Conservation (phyloP, 225 moss, liverwort and hornwort genomes). For the Physcomitrium patens region DNA sequence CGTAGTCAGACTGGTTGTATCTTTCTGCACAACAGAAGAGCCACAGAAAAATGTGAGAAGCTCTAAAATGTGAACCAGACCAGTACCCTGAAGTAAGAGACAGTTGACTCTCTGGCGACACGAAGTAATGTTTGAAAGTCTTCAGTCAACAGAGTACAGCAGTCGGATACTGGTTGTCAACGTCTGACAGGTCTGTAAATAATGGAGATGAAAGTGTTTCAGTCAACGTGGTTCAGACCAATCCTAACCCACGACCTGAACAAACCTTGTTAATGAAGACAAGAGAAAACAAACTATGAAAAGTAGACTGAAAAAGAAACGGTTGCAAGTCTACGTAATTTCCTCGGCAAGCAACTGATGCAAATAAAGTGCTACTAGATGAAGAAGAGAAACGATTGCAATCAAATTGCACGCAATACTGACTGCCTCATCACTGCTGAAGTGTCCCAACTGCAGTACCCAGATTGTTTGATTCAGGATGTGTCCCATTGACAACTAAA, state of each 20-base stretch:
- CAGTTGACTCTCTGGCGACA: not conserved
- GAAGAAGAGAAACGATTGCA: not conserved
- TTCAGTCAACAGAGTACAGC: too few relatives aligned
- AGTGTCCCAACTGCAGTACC: too few relatives aligned
- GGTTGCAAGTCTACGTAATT: not conserved
- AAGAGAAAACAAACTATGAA: not conserved
- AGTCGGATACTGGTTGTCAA: too few relatives aligned
- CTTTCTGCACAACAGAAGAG: slow-evolving; percentile 62
- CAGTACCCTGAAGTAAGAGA: not conserved
- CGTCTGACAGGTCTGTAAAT: too few relatives aligned
- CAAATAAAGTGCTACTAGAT: not conserved
- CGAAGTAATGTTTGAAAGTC: too few relatives aligned
- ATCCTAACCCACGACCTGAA: too few relatives aligned
- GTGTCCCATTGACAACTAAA: too few relatives aligned
- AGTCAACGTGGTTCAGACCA: too few relatives aligned
- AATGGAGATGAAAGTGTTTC: too few relatives aligned
- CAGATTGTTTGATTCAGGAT: too few relatives aligned
- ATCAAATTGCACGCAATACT: not conserved
- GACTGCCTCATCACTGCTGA: not conserved
- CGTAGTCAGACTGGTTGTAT: slow-evolving; percentile 78
- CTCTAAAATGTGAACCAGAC: slow-evolving; percentile 9
- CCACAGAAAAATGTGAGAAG: slow-evolving; percentile 1
- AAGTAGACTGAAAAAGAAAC: not conserved
- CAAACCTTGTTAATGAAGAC: too few relatives aligned
- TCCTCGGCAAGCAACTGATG: not conserved